Evolutionary conservation across 1,284 basidiomycete species (phyloP), one percentile per base, ranked within the genome.

Genomic region (Lignosus rhinocerotis): DNA sequence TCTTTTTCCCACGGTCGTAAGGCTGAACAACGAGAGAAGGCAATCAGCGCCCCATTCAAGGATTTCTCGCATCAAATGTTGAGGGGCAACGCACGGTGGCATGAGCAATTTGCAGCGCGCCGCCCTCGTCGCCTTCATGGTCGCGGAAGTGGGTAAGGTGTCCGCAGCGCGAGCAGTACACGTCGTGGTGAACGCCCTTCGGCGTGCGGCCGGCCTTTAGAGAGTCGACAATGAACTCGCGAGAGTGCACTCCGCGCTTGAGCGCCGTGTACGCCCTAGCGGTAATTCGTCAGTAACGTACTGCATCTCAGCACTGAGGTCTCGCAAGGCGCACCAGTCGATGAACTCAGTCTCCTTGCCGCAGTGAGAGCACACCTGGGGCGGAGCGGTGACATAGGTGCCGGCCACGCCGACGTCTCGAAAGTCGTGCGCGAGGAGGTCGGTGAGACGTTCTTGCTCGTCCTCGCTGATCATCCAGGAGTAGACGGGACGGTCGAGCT

Each of bases 101-200:
- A 46, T 52, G 31, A 19, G 33, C 33, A 43, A 62, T 56, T 32
- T 62, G 45, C 14, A 43, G 14, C 12, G 51, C 51, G 25, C 51
- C 53, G 44, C 62, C 58, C 41, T 62, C 62, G 31, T 34, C 25
- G 7, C 62, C 64, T 33, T 59, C 60, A 2, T 50, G 34, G 9
- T 64, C 58, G n/a, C 60, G 58, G 55, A 62, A 60, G 16, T 53
- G 42, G 7, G 60, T 61, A 17, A 64, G 53, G 34, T 56, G 45
- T 2, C 67, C 67, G 61, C 58, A 62, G 51, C 51, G 61, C 33
- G 62, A 62, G 58, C 56, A 64, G 51, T 62, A 60, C 14, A 60
- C 62, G 31, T 64, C 58, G 55, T 64, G 60, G 33, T 47, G 34
- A 25, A 59, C 55, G 45, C 57, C 53, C 52, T 64, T 44, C 3